Evolutionary conservation across 2,329 filamentous ascomycete genomes (phyloP).

Genomic region (Rhexocercosporidium sp.): DNA sequence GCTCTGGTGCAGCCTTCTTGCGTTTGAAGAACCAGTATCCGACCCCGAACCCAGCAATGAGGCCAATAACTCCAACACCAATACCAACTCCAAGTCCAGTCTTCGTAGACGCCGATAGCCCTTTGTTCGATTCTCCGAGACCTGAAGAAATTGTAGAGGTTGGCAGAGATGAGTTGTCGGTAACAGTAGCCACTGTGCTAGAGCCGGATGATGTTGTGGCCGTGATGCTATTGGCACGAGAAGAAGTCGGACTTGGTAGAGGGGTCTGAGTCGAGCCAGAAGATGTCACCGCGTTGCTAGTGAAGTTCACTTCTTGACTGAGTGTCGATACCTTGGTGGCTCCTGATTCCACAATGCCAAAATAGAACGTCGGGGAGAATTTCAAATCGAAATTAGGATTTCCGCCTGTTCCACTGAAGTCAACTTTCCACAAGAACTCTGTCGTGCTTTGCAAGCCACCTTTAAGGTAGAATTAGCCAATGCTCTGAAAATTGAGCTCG

Average conservation of each 20-base stretch:
- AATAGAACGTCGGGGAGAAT: neutral
- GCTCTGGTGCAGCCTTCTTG: neutral
- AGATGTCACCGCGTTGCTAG: neutral
- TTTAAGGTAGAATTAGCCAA: neutral
- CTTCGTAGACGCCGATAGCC: neutral
- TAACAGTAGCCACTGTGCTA: neutral
- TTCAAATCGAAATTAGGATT: neutral
- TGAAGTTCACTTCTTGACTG: neutral
- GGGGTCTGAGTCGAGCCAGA: neutral
- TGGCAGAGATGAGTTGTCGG: neutral
- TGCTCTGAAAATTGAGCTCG: neutral
- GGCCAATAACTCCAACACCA: neutral
- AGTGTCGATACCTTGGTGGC: neutral
- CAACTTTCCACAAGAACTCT: neutral
- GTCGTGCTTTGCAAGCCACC: neutral
- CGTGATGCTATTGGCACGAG: neutral
- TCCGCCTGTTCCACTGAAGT: neutral
- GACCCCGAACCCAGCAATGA: neutral
- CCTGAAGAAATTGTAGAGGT: neutral
- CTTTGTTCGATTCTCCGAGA: neutral
- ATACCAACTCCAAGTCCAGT: neutral
- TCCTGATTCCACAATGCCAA: neutral
- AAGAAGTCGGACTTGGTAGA: neutral
- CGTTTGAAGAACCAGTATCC: slow-evolving; percentile 4
- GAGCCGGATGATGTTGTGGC: neutral